Percentiles rank a stretch among this genome's conserved stretches.
Evolutionary conservation across 192 early-diverging fungal species (phyloP).

Genomic region (Coemansia aciculifera): DNA sequence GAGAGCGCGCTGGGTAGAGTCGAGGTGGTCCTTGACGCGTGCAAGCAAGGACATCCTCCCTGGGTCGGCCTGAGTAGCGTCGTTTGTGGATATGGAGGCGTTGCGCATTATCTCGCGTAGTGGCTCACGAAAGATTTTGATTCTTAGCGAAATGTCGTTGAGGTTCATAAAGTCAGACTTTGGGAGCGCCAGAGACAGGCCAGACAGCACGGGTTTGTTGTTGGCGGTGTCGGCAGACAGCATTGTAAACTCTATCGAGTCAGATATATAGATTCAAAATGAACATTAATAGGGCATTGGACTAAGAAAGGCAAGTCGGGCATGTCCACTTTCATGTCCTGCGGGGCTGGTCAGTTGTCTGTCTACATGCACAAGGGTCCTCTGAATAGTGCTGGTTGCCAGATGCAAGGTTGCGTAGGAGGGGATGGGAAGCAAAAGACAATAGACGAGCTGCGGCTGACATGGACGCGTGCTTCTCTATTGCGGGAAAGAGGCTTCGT

Average conservation of each 20-base stretch:
- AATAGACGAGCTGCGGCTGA: neutral
- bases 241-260: conserved; percentile 13
- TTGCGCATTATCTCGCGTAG: conserved; percentile 43
- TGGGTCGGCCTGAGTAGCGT: neutral
- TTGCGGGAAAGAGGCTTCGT: neutral
- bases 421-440: neutral
- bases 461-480: neutral
- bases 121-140: conserved; percentile 43
- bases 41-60: conserved; percentile 9
- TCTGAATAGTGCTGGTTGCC: neutral
- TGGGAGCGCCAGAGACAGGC: conserved; percentile 19
- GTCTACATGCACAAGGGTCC: neutral
- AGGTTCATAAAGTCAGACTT: conserved; percentile 28
- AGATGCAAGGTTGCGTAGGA: neutral
- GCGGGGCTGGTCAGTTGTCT: neutral
- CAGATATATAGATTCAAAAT: neutral
- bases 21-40: conserved; percentile 39
- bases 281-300: neutral
- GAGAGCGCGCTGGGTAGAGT: conserved; percentile 24
- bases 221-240: neutral
- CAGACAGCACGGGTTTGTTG: conserved; percentile 9
- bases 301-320: neutral
- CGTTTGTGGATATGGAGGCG: conserved; percentile 6
- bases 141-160: conserved; percentile 35
- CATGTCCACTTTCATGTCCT: neutral